A percentile compares a stretch with the other conserved stretches of the same genome.
phyloP scores from a whole-genome alignment of 305 asterid genomes.

The Solanum hybrid region DNA sequence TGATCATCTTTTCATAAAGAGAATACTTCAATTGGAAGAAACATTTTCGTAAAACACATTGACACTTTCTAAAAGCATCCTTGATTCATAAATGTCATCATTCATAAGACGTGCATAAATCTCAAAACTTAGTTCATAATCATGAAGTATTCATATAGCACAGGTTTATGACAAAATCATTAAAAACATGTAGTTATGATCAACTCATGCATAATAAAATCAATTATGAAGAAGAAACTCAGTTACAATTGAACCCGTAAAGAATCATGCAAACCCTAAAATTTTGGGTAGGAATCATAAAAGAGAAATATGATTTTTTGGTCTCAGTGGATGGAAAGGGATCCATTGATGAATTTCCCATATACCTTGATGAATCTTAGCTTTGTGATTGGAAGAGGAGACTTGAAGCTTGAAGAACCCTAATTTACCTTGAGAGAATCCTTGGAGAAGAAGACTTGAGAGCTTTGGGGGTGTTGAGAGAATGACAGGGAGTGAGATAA shows the following conservation, averaged over 20 bases:
- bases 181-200: neutral
- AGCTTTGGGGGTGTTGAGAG: neutral
- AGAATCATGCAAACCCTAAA: neutral
- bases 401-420: neutral
- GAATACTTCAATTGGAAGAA: neutral
- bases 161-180: neutral
- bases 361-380: neutral
- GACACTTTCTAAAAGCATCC: no score
- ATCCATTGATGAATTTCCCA: neutral
- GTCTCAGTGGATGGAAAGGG: neutral
- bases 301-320: neutral
- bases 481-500: neutral
- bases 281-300: neutral
- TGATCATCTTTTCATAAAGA: neutral
- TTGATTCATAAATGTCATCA: no score
- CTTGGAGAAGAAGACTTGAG: neutral
- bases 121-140: no score
- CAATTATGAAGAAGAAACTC: neutral
- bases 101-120: no score
- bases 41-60: no score
- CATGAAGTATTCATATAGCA: neutral
- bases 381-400: neutral
- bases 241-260: neutral
- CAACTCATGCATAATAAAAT: neutral
- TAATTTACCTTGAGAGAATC: neutral